These are phyloP conservation scores for Gigaspora rosea DNA, from an alignment of 192 early-diverging fungal genomes.

Conservation along the genomic window DNA sequence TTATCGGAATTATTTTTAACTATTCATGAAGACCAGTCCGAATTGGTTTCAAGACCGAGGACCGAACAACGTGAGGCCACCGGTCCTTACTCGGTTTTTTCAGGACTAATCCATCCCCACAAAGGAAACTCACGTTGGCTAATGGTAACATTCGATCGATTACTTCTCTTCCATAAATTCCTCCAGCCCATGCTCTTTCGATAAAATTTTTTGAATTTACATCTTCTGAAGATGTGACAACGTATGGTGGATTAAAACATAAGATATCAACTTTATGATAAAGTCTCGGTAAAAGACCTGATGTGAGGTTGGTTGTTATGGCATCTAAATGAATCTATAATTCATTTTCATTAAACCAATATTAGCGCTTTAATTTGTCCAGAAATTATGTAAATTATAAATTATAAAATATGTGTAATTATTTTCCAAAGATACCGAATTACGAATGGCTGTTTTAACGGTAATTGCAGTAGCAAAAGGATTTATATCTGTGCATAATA, in stretches of 20 bases:
- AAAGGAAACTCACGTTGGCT: slow-evolving; percentile 51
- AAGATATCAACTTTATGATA: slow-evolving; percentile 70
- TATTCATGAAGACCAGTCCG: too few relatives aligned
- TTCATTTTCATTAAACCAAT: slow-evolving; percentile 3
- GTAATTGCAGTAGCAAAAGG: slow-evolving; percentile 70
- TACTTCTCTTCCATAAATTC: slow-evolving; percentile 85
- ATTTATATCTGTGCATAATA: slow-evolving; percentile 85
- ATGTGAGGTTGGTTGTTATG: slow-evolving; percentile 63
- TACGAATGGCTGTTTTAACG: slow-evolving; percentile 57
- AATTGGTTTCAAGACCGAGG: too few relatives aligned
- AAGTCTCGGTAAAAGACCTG: slow-evolving; percentile 58
- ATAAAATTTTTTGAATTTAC: slow-evolving; percentile 67
- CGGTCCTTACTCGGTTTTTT: too few relatives aligned
- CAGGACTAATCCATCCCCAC: too few relatives aligned
- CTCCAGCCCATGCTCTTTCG: slow-evolving; percentile 92
- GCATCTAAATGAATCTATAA: slow-evolving; percentile 60
- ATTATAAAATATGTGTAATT: background rate
- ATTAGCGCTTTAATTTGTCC: too few relatives aligned
- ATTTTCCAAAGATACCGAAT: slow-evolving; percentile 36
- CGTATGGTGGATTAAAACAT: slow-evolving; percentile 95
- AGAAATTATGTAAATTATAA: background rate
- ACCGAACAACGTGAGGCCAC: too few relatives aligned
- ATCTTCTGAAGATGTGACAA: slow-evolving; percentile 80
- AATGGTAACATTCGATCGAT: slow-evolving; percentile 76
- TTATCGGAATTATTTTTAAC: too few relatives aligned